These are phyloP conservation scores for Coemansia pectinata DNA, from an alignment of 192 early-diverging fungal species.

Conservation along the genomic window DNA sequence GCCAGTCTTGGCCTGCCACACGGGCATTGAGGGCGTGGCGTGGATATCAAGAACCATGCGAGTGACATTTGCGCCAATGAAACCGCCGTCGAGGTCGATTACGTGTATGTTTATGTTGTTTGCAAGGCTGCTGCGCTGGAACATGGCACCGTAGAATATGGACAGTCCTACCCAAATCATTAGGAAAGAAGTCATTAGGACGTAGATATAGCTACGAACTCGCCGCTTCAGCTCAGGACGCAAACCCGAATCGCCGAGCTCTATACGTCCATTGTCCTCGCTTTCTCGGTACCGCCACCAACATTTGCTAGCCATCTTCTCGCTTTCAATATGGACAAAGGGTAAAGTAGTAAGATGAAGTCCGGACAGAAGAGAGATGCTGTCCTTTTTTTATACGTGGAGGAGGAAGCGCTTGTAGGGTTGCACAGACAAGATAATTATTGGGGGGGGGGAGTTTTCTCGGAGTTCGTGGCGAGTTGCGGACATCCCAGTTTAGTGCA, in stretches of 20 bases:
- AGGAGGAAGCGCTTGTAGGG: neutral
- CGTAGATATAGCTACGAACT: constrained; percentile 19
- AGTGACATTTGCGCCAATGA: constrained; percentile 31
- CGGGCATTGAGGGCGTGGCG: constrained; percentile 15
- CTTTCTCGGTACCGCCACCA: constrained; percentile 24
- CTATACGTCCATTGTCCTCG: constrained; percentile 34
- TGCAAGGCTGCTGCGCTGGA: constrained; percentile 28
- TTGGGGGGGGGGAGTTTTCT: neutral
- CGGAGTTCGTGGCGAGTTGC: neutral
- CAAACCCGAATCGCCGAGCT: constrained; percentile 15
- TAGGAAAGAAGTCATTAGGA: constrained; percentile 18
- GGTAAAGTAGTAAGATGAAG: neutral
- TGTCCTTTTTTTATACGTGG: neutral
- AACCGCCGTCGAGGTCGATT: constrained; percentile 46
- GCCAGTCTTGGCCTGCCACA: constrained; percentile 13
- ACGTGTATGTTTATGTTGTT: constrained; percentile 41
- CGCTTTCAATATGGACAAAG: neutral
- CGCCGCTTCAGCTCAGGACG: constrained; percentile 23
- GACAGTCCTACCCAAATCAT: constrained; percentile 48
- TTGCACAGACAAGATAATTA: neutral
- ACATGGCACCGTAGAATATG: constrained; percentile 40
- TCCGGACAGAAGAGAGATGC: neutral
- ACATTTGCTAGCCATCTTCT: constrained; percentile 23
- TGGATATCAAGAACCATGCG: constrained; percentile 26
- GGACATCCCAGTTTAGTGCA: neutral